These are phyloP conservation scores for Hymenoscyphus linearis DNA, from an alignment of 2,329 filamentous ascomycete genomes.

Conservation along the genomic window DNA sequence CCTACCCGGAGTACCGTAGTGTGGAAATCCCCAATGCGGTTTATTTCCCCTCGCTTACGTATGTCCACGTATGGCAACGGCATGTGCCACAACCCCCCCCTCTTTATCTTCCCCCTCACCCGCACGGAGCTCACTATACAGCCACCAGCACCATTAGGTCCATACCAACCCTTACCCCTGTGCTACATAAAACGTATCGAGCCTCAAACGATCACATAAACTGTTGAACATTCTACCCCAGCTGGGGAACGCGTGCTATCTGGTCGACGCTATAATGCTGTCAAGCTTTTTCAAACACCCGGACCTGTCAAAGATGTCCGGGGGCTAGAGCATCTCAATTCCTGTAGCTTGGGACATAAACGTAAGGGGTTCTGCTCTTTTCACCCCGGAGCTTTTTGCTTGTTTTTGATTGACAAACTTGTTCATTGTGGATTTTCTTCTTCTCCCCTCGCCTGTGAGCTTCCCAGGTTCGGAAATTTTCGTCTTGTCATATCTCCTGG, in stretches of 20 bases:
- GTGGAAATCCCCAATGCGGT: not conserved
- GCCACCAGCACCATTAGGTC: too few species aligned
- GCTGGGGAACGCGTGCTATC: not conserved
- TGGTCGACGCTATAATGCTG: not conserved
- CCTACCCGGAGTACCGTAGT: too few species aligned
- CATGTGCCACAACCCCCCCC: not conserved
- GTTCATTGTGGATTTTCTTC: not conserved
- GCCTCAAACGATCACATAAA: not conserved
- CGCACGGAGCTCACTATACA: not conserved
- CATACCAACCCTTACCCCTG: not conserved
- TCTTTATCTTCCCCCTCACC: not conserved
- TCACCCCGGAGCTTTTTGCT: not conserved
- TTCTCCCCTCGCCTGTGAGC: not conserved
- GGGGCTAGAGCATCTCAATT: not conserved
- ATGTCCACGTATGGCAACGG: not conserved
- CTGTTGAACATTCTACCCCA: not conserved
- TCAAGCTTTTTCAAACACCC: not conserved
- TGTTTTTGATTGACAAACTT: not conserved
- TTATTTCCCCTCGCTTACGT: not conserved
- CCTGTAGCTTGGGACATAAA: not conserved
- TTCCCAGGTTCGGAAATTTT: not conserved
- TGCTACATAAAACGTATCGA: not conserved
- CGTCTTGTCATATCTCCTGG: constrained; percentile 14
- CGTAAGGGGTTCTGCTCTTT: not conserved
- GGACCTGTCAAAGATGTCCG: not conserved